Conservation (phyloP, 805 yeast species). For the Lipomyces japonicus region DNA sequence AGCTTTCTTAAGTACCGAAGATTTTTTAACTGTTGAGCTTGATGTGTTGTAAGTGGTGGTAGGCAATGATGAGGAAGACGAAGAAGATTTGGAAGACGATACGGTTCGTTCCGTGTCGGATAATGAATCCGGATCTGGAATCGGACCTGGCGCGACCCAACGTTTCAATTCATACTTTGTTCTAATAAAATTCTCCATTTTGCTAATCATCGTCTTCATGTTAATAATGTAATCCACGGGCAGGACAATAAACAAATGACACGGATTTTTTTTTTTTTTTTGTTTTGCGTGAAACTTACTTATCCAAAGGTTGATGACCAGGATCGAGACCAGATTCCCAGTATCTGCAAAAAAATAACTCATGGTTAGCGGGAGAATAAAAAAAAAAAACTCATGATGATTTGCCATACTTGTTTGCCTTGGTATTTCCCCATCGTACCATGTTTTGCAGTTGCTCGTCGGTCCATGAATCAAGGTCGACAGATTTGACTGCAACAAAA, state of each 20-base stretch:
- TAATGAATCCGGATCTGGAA: conserved; percentile 55
- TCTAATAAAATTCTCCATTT: conserved; percentile 83
- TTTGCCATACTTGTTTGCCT: conserved; percentile 51
- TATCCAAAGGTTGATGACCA: conserved; percentile 69
- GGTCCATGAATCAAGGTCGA: conserved; percentile 94
- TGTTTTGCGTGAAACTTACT: conserved; percentile 27
- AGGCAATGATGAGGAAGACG: background rate
- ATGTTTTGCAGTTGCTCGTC: conserved; percentile 82
- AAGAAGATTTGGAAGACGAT: conserved; percentile 1
- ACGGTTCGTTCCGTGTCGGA: conserved; percentile 23
- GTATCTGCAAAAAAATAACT: conserved; percentile 36
- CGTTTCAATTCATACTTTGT: conserved; percentile 88
- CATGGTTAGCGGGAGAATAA: background rate
- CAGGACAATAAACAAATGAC: background rate
- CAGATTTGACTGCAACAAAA: conserved; percentile 64
- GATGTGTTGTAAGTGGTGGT: conserved; percentile 1
- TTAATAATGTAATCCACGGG: background rate
- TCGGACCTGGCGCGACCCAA: conserved; percentile 58
- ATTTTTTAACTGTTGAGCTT: conserved; percentile 11
- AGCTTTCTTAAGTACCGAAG: conserved; percentile 6
- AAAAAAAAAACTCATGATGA: background rate
- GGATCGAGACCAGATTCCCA: conserved; percentile 82
- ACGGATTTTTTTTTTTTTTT: conserved; percentile 41
- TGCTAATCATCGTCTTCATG: conserved; percentile 38
- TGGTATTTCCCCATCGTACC: conserved; percentile 82